Percentiles rank a stretch among this genome's conserved stretches.
These are phyloP conservation scores for Excoecaria cochinchinensis DNA, from an alignment of 345 rosid species.

Conservation along the genomic window DNA sequence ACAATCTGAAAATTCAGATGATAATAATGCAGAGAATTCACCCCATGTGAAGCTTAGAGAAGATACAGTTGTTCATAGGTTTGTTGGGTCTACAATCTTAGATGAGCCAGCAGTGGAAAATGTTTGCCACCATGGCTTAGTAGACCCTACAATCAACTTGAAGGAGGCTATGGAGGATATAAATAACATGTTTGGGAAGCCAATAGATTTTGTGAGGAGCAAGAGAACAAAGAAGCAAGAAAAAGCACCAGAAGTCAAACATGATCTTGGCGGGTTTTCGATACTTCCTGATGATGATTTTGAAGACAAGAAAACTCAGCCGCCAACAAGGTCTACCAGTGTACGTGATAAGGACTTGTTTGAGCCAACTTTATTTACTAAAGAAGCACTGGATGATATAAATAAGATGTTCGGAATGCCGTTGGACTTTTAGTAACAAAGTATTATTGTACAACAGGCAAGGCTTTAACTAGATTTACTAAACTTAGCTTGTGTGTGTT, in stretches of 20 bases:
- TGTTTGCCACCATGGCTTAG: slow-evolving; percentile 95
- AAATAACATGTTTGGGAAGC: slow-evolving; percentile 92
- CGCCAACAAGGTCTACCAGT: slow-evolving; percentile 31
- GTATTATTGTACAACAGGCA: neutral
- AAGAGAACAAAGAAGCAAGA: slow-evolving; percentile 63
- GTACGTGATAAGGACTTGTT: slow-evolving; percentile 51
- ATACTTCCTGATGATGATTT: slow-evolving; percentile 77
- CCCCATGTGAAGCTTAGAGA: slow-evolving; percentile 57
- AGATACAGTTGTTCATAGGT: slow-evolving; percentile 79
- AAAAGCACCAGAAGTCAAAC: slow-evolving; percentile 36
- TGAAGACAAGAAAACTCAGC: slow-evolving; percentile 32
- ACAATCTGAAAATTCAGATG: slow-evolving; percentile 56
- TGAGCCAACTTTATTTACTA: slow-evolving; percentile 78
- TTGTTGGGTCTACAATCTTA: slow-evolving; percentile 75
- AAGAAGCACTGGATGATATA: slow-evolving; percentile 87
- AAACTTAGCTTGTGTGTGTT: neutral
- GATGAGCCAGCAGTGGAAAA: slow-evolving; percentile 85
- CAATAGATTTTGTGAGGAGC: slow-evolving; percentile 79
- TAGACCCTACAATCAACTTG: slow-evolving; percentile 92
- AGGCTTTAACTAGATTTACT: neutral
- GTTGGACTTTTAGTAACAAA: slow-evolving; percentile 53
- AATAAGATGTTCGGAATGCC: slow-evolving; percentile 84
- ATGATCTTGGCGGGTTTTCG: slow-evolving; percentile 52
- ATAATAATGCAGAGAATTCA: slow-evolving; percentile 37
- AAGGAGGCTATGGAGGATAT: slow-evolving; percentile 97